Percentiles rank a stretch among this genome's conserved stretches.
Evolutionary conservation across 345 rosid genomes (phyloP).

Genomic region (Laguncularia racemosa): DNA sequence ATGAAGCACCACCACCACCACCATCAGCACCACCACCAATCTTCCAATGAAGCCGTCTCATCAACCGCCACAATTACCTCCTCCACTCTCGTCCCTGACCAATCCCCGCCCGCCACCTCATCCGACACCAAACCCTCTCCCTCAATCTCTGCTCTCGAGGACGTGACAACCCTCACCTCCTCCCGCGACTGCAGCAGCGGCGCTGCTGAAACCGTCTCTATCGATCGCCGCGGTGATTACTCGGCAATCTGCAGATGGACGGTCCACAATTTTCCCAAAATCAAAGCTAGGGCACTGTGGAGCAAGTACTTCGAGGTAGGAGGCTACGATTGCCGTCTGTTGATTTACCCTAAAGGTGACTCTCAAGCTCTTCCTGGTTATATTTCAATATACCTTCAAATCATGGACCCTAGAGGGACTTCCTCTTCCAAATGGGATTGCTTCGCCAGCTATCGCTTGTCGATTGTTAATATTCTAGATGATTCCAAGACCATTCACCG

Average conservation of each 20-base stretch:
- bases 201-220: slow-evolving; percentile 66
- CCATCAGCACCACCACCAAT: slow-evolving; percentile 16
- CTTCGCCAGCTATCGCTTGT: slow-evolving; percentile 90
- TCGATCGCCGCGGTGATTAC: slow-evolving; percentile 79
- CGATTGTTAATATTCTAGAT: slow-evolving; percentile 66
- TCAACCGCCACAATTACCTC: slow-evolving; percentile 21
- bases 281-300: slow-evolving; percentile 89
- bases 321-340: slow-evolving; percentile 90
- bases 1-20: slow-evolving; percentile 12
- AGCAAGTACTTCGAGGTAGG: slow-evolving; percentile 98
- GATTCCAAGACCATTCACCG: slow-evolving; percentile 87
- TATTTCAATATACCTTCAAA: slow-evolving; percentile 85
- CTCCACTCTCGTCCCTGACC: slow-evolving; percentile 29
- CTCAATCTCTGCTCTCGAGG: slow-evolving; percentile 37
- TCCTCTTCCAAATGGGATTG: slow-evolving; percentile 92
- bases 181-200: slow-evolving; percentile 71
- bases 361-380: slow-evolving; percentile 95
- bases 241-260: slow-evolving; percentile 91
- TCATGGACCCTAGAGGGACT: slow-evolving; percentile 94
- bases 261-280: slow-evolving; percentile 66
- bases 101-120: slow-evolving; percentile 38
- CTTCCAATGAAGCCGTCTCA: slow-evolving; percentile 64
- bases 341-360: slow-evolving; percentile 94
- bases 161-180: slow-evolving; percentile 51
- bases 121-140: slow-evolving; percentile 17